Percentiles rank a stretch among this genome's conserved stretches.
These are phyloP conservation scores for Macadamia tetraphylla DNA, from an alignment of 164 flowering plant species.

Conservation along the genomic window DNA sequence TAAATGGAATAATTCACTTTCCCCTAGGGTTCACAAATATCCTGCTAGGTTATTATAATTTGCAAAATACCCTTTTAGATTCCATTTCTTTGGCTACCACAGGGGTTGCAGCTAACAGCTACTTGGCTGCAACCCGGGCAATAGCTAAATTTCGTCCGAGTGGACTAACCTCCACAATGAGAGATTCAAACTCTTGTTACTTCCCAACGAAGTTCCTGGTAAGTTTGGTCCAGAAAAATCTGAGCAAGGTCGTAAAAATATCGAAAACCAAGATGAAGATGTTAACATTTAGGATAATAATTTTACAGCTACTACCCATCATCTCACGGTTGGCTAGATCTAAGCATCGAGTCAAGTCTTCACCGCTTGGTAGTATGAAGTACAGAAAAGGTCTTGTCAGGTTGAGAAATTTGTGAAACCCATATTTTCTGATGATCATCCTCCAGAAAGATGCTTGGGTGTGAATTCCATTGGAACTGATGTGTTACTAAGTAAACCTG, in stretches of 20 bases:
- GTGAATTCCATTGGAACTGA: conserved; percentile 13
- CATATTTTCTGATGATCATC: conserved; percentile 22
- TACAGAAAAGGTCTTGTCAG: conserved; percentile 30
- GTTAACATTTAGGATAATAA: conserved; percentile 29
- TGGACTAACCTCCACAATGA: conserved; percentile 20
- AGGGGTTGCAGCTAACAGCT: too few relatives aligned
- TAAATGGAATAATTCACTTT: too few relatives aligned
- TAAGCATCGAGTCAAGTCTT: conserved; percentile 42
- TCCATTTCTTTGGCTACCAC: too few relatives aligned
- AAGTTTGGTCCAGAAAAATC: conserved; percentile 26
- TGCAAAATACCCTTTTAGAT: too few relatives aligned
- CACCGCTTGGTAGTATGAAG: conserved; percentile 34
- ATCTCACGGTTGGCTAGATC: conserved; percentile 83
- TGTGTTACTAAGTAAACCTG: conserved; percentile 13
- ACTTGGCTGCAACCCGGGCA: too few relatives aligned
- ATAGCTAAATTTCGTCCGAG: too few relatives aligned
- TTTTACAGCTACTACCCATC: conserved; percentile 50
- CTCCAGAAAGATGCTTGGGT: conserved; percentile 11
- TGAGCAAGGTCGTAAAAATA: conserved; percentile 14
- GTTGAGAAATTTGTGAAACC: conserved; percentile 7
- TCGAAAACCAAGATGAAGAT: conserved; percentile 22
- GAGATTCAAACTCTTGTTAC: conserved; percentile 77
- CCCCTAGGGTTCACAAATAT: too few relatives aligned
- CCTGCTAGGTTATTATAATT: too few relatives aligned
- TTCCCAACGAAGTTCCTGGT: conserved; percentile 72